Evolutionary conservation across 768 basidiomycete species (phyloP).

Genomic region (Boletus subparvulus): DNA sequence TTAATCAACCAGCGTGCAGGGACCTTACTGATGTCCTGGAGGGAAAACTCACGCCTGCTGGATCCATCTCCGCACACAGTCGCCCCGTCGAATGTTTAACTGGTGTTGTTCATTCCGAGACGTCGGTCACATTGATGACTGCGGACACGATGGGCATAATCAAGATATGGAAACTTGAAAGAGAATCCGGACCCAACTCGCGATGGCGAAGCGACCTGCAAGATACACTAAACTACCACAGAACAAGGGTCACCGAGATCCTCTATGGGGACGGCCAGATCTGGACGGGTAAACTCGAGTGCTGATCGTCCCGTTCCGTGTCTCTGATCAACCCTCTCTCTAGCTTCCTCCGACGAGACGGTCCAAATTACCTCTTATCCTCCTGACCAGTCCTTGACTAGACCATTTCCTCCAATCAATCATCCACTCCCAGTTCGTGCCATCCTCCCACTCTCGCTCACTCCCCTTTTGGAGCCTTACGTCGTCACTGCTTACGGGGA

Average conservation of each 20-base stretch:
- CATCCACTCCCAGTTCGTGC: constrained; percentile 70
- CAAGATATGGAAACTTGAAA: constrained; percentile 70
- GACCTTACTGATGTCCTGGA: constrained; percentile 53
- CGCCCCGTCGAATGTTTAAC: constrained; percentile 83
- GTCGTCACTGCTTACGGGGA: constrained; percentile 85
- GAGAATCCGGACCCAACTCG: constrained; percentile 37
- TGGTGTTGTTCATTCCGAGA: constrained; percentile 48
- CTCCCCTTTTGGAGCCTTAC: constrained; percentile 68
- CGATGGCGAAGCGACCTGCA: constrained; percentile 53
- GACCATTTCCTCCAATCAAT: constrained; percentile 49
- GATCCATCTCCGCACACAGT: constrained; percentile 79
- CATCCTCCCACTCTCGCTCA: constrained; percentile 65
- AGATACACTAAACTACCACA: constrained; percentile 67
- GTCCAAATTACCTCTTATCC: constrained; percentile 60
- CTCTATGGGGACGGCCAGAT: constrained; percentile 64
- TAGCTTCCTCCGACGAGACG: constrained; percentile 90
- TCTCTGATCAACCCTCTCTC: neutral
- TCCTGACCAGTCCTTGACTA: constrained; percentile 29
- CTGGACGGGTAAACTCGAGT: constrained; percentile 71
- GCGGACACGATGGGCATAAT: constrained; percentile 93
- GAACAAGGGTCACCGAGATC: constrained; percentile 82
- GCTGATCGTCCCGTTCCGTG: neutral
- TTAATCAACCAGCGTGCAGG: constrained; percentile 42
- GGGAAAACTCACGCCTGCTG: constrained; percentile 47
- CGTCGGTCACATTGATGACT: constrained; percentile 62